Base-by-base conservation (phyloP, 2,329 filamentous ascomycete genomes). In the Fusarium udum region DNA sequence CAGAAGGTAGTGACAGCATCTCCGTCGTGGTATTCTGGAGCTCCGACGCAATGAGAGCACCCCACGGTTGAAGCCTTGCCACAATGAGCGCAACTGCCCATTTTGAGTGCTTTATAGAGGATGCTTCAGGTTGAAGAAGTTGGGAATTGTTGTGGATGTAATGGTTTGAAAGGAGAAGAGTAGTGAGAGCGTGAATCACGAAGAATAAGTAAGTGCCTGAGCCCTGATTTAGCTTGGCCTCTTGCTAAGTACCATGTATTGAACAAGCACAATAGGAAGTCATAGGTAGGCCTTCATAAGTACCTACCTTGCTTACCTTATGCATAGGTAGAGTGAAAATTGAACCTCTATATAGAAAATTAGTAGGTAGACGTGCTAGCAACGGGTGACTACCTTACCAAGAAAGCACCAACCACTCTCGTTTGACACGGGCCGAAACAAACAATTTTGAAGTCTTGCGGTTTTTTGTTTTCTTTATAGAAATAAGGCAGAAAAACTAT, bases 21-120 rank as follows among this genome's bases (percentile, higher is more conserved):
- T 42, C 65, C 69, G 16, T 64, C 39, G 24, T n/a, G n/a, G 24
- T 75, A 73, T 45, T 68, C 66, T 28, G 66, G 69, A 26, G 57
- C 57, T 31, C 18, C 26, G 18, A 37, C 28, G 13, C 70, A 73
- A 22, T 52, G 45, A 9, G 26, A 31, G 32, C 69, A 73, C 22
- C 43, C 26, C 31, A 40, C 16, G 12, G 61, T 52, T 16, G 70
- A 70, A 31, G 48, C 28, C 31, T 32, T 39, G 10, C 53, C 61
- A 39, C 71, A 71, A 37, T 67, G 59, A 18, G 46, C 46, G 40
- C 71, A 73, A 26, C 16, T 34, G 22, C 26, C 31, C 64, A 72
- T 72, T 12, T 52, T 37, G 68, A 22, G 22, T 20, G 28, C 22
- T 15, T 11, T 28, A 20, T 16, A 18, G 18, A 37, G 36, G 15